These are phyloP conservation scores for Coffea eugenioides DNA, from an alignment of 257 asterid species.

Conservation along the genomic window DNA sequence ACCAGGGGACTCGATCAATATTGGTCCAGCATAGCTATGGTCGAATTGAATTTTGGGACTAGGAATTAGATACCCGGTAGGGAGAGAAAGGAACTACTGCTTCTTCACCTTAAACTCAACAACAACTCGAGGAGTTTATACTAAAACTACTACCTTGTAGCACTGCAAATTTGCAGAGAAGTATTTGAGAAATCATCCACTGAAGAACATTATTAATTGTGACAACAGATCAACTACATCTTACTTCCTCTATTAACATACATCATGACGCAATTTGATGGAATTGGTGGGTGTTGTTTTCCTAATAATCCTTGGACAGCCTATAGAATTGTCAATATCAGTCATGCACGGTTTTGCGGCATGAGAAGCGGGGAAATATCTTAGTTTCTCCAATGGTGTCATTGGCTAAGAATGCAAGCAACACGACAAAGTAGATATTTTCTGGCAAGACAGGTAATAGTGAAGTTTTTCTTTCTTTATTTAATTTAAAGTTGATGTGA, in stretches of 20 bases:
- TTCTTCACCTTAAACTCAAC: background rate
- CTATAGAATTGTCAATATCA: background rate
- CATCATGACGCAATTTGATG: background rate
- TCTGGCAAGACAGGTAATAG: background rate
- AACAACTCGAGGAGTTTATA: no score
- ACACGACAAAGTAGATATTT: constrained; percentile 23
- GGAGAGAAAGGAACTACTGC: background rate
- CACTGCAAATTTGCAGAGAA: no score
- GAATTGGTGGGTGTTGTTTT: background rate
- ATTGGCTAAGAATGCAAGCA: constrained; percentile 1
- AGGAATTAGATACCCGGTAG: background rate
- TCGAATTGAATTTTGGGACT: constrained; percentile 9
- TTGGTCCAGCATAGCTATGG: constrained; percentile 18
- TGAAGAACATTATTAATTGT: background rate
- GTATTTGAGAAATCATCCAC: no score
- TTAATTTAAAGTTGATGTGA: constrained; percentile 4
- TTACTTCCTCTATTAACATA: background rate
- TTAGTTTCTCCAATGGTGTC: background rate
- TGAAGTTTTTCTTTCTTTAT: background rate
- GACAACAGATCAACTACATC: background rate
- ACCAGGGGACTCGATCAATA: constrained; percentile 14
- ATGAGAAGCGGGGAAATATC: background rate
- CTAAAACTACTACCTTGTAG: no score
- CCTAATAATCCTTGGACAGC: background rate
- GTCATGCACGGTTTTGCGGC: background rate